A percentile compares a stretch with the other conserved stretches of the same genome.
phyloP scores from a whole-genome alignment of 108 stramenopile species.

The Chaetoceros muelleri region DNA sequence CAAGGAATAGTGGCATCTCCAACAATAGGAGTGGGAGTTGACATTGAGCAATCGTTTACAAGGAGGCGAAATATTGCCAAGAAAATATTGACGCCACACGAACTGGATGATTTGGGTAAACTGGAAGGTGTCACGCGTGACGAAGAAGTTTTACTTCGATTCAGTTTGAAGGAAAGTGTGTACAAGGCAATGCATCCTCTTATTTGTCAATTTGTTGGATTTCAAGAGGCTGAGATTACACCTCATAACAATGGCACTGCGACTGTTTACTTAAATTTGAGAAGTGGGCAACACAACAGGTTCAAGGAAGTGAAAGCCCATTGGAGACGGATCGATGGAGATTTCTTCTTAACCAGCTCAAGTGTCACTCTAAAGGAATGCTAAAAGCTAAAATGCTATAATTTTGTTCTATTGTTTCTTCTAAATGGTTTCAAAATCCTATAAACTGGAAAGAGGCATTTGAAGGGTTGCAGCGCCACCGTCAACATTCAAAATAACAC shows the following conservation, averaged over 20 bases:
- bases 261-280: slow-evolving; percentile 30
- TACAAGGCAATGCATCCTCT: slow-evolving; percentile 83
- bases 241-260: slow-evolving; percentile 69
- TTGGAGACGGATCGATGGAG: slow-evolving; percentile 30
- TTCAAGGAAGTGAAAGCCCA: slow-evolving; percentile 40
- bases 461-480: slow-evolving; percentile 78
- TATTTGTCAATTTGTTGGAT: slow-evolving; percentile 70
- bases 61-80: slow-evolving; percentile 34
- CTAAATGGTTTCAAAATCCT: slow-evolving; percentile 1
- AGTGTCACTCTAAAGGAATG: slow-evolving; percentile 11
- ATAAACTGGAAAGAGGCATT: slow-evolving; percentile 65
- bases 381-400: neutral
- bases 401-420: neutral
- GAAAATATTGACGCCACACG: slow-evolving; percentile 52
- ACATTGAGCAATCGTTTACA: slow-evolving; percentile 51
- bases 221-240: slow-evolving; percentile 72
- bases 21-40: slow-evolving; percentile 50
- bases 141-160: slow-evolving; percentile 75
- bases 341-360: slow-evolving; percentile 39
- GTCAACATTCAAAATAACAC: slow-evolving; percentile 79
- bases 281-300: slow-evolving; percentile 23
- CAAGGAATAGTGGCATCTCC: slow-evolving; percentile 12
- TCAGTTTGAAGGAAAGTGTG: slow-evolving; percentile 77
- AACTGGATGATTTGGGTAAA: slow-evolving; percentile 39
- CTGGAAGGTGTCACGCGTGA: slow-evolving; percentile 41